Conservation (phyloP, 495 filamentous ascomycete genomes). For the Beverwykella pulmonaria region DNA sequence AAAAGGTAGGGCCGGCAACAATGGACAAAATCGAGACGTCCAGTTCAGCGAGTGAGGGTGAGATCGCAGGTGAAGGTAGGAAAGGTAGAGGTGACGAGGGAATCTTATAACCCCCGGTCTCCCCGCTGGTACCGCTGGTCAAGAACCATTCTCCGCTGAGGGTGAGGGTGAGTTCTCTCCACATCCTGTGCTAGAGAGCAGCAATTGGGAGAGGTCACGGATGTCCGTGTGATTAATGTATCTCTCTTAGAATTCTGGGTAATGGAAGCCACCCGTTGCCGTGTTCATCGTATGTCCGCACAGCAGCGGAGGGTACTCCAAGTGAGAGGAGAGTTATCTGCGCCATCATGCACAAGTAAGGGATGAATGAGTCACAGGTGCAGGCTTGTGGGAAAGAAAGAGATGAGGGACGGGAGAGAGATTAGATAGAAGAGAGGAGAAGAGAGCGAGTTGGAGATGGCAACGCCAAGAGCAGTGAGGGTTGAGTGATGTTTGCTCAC, state of each 20-base stretch:
- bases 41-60: not conserved
- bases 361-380: conserved; percentile 19
- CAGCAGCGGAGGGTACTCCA: not conserved
- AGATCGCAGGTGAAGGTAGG: not conserved
- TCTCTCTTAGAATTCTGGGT: not conserved
- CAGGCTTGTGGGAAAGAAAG: not conserved
- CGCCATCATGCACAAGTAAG: conserved; percentile 8
- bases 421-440: not conserved
- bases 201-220: not conserved
- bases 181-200: not conserved
- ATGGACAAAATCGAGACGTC: not conserved
- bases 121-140: not conserved
- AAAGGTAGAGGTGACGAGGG: not conserved
- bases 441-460: conserved; percentile 4
- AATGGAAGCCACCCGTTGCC: not conserved
- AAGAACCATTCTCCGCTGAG: not conserved
- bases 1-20: not conserved
- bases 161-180: not conserved
- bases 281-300: not conserved
- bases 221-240: not conserved
- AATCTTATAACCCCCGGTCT: not conserved
- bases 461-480: conserved; percentile 10
- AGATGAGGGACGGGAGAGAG: not conserved
- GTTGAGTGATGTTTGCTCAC: not conserved
- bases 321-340: not conserved